phyloP scores from a whole-genome alignment of 768 basidiomycete genomes.

The Trametes punicea region DNA sequence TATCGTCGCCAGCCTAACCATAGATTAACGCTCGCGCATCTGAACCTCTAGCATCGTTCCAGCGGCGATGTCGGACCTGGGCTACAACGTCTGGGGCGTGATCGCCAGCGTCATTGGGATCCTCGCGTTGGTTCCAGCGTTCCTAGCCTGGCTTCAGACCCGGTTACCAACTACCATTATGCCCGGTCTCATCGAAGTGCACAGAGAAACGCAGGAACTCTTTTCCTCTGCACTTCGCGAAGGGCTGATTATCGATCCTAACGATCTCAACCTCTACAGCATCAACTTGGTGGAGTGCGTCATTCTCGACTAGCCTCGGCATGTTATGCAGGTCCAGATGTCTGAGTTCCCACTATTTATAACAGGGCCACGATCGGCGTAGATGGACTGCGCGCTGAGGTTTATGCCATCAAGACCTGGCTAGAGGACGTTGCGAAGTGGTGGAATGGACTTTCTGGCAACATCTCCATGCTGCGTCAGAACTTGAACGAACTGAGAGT shows the following conservation, averaged over 20 bases:
- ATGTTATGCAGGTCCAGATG: background rate
- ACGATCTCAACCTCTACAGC: background rate
- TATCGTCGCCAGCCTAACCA: background rate
- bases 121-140: background rate
- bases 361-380: background rate
- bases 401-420: background rate
- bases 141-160: background rate
- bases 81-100: constrained; percentile 5
- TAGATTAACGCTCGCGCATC: background rate
- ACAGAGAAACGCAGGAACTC: background rate
- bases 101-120: constrained; percentile 5
- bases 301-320: background rate
- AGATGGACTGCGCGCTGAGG: background rate
- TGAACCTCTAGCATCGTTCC: background rate
- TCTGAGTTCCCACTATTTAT: too few species aligned
- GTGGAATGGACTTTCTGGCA: background rate
- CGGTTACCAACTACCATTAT: constrained; percentile 1
- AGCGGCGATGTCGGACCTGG: background rate
- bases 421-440: background rate
- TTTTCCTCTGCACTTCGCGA: background rate
- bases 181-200: background rate
- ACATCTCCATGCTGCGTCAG: background rate
- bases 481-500: background rate
- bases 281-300: background rate
- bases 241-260: background rate